Percentiles rank a stretch among this genome's conserved stretches.
phyloP scores from a whole-genome alignment of 805 yeast species.

The Kodamaea leandrae region DNA sequence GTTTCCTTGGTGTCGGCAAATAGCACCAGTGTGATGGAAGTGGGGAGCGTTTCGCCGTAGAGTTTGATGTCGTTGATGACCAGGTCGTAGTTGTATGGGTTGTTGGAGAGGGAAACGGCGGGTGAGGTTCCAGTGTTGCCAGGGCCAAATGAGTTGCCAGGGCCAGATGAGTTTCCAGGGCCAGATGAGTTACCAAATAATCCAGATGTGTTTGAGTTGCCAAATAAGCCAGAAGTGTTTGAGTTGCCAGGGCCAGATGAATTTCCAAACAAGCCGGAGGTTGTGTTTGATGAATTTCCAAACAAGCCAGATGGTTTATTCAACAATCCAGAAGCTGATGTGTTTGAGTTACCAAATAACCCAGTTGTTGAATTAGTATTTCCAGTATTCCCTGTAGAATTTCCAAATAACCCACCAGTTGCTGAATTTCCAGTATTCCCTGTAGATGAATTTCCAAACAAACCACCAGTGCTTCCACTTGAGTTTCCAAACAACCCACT shows the following conservation, averaged over 20 bases:
- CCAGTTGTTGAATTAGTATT: conserved; percentile 8
- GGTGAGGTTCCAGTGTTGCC: no score
- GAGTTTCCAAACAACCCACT: conserved; percentile 8
- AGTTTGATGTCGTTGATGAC: conserved; percentile 22
- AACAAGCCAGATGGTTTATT: no score
- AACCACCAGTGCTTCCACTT: conserved; percentile 15
- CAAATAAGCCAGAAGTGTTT: conserved; percentile 17
- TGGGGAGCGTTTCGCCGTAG: conserved; percentile 26
- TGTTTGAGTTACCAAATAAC: conserved; percentile 10
- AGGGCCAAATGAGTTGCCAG: no score
- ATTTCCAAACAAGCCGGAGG: conserved; percentile 17
- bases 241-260: conserved; percentile 4
- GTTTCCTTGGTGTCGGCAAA: conserved; percentile 18
- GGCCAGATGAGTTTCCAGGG: neutral
- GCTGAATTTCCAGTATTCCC: conserved; percentile 7
- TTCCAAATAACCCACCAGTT: conserved; percentile 28
- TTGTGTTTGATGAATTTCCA: neutral
- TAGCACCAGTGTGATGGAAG: conserved; percentile 30
- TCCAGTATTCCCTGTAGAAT: no score
- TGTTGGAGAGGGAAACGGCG: conserved; percentile 9
- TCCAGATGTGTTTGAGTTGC: conserved; percentile 15
- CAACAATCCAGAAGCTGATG: neutral
- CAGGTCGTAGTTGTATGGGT: conserved; percentile 32
- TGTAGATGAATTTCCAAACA: conserved; percentile 19
- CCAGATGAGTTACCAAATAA: conserved; percentile 6